A percentile compares a stretch with the other conserved stretches of the same genome.
Conservation (phyloP, 208 protist species). For the Leishmania mexicana region DNA sequence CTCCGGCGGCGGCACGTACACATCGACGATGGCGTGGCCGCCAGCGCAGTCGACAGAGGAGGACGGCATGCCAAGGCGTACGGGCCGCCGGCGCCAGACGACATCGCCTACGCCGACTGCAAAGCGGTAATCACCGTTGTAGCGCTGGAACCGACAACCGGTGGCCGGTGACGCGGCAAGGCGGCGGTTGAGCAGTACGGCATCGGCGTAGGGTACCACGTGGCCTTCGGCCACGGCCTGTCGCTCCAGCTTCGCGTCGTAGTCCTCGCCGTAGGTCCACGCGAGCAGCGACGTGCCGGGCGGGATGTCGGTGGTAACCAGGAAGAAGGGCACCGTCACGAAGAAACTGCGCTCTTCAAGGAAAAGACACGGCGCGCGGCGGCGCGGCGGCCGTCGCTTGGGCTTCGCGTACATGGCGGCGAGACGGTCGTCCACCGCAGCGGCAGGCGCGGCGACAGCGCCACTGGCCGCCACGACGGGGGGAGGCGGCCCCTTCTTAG, state of each 20-base stretch:
- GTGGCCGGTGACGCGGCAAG: neutral
- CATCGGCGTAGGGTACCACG: slow-evolving; percentile 70
- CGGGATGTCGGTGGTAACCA: slow-evolving; percentile 74
- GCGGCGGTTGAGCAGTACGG: slow-evolving; percentile 62
- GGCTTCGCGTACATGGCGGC: slow-evolving; percentile 11
- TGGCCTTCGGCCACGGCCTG: slow-evolving; percentile 60
- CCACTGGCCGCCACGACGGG: neutral
- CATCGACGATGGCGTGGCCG: neutral
- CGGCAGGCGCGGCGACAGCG: neutral
- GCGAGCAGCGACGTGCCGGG: slow-evolving; percentile 68
- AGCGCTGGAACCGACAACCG: slow-evolving; percentile 49
- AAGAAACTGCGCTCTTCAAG: slow-evolving; percentile 67
- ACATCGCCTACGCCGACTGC: slow-evolving; percentile 69
- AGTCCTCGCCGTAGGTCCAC: slow-evolving; percentile 90
- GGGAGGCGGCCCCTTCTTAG: neutral
- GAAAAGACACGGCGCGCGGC: slow-evolving; percentile 38
- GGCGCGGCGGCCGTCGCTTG: slow-evolving; percentile 15
- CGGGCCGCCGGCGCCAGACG: slow-evolving; percentile 73
- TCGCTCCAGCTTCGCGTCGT: slow-evolving; percentile 86
- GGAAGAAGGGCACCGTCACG: slow-evolving; percentile 82
- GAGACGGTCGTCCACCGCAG: neutral
- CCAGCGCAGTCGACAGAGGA: neutral
- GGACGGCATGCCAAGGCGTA: neutral
- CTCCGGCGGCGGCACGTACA: slow-evolving; percentile 28
- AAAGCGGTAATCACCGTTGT: slow-evolving; percentile 82